These are phyloP conservation scores for Hyparrhenia diplandra DNA, from an alignment of 176 grass and related monocot species.

Conservation along the genomic window DNA sequence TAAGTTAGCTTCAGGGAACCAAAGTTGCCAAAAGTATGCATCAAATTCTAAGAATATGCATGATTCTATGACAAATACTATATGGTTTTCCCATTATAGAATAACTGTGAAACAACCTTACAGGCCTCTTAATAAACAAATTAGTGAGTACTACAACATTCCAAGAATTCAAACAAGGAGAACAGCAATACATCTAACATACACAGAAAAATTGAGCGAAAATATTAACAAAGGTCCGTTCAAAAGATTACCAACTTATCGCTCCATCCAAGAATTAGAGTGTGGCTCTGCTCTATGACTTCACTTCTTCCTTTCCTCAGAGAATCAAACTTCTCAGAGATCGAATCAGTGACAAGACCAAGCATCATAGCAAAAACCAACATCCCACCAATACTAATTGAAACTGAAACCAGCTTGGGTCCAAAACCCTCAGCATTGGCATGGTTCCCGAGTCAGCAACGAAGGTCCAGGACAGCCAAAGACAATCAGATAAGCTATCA, in stretches of 20 bases:
- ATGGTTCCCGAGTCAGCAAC: constrained; percentile 81
- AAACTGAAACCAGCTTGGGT: constrained; percentile 71
- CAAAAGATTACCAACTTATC: constrained; percentile 61
- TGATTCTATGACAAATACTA: not conserved
- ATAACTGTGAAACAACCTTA: not conserved
- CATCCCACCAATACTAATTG: constrained; percentile 77
- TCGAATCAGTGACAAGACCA: constrained; percentile 72
- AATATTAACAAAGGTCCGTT: not conserved
- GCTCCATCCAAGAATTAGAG: constrained; percentile 72
- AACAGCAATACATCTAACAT: not conserved
- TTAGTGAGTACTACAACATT: not conserved
- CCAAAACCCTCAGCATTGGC: constrained; percentile 54
- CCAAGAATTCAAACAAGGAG: not conserved
- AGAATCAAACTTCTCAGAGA: constrained; percentile 83
- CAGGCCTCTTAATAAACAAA: not conserved
- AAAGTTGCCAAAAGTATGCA: not conserved
- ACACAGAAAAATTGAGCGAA: not conserved
- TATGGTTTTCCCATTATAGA: not conserved
- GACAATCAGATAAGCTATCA: constrained; percentile 58
- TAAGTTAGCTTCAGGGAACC: not conserved
- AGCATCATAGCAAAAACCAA: constrained; percentile 86
- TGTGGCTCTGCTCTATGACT: constrained; percentile 67
- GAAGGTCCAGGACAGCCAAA: constrained; percentile 75
- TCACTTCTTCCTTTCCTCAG: constrained; percentile 77
- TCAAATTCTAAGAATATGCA: not conserved